phyloP scores from a whole-genome alignment of 495 filamentous ascomycete species.

The Neurospora sp. region DNA sequence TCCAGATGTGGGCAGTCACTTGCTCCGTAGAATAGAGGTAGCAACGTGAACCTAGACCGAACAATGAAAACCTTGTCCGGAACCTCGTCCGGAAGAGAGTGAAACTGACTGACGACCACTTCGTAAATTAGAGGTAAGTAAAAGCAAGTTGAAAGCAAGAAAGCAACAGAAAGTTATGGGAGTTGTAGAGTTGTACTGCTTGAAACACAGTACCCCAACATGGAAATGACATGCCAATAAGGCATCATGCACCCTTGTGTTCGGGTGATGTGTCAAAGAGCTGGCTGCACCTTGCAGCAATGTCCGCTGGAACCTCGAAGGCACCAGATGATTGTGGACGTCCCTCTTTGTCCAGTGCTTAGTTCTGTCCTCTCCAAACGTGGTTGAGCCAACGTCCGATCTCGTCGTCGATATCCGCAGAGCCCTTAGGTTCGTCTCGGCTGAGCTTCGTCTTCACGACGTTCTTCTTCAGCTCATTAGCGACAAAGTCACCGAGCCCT shows the following conservation, averaged over 20 bases:
- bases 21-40: no score
- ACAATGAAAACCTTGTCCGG: neutral
- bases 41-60: no score
- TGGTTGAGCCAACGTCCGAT: neutral
- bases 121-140: neutral
- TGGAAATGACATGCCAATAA: neutral
- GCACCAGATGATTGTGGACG: neutral
- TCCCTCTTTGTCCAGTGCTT: neutral
- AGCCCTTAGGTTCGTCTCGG: neutral
- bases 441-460: neutral
- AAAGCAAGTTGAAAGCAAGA: neutral
- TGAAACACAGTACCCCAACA: neutral
- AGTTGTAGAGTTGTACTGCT: no score
- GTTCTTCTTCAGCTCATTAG: neutral
- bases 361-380: neutral
- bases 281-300: neutral
- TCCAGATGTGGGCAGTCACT: no score
- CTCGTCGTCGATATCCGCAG: rapidly evolving
- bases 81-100: neutral
- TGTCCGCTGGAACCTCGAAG: neutral
- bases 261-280: neutral
- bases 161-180: neutral
- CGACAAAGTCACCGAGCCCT: neutral
- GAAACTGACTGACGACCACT: neutral
- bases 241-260: neutral